Evolutionary conservation across 2,329 filamentous ascomycete species (phyloP), one percentile per base, ranked within the genome.

Genomic region (Trichoderma semiorbis): DNA sequence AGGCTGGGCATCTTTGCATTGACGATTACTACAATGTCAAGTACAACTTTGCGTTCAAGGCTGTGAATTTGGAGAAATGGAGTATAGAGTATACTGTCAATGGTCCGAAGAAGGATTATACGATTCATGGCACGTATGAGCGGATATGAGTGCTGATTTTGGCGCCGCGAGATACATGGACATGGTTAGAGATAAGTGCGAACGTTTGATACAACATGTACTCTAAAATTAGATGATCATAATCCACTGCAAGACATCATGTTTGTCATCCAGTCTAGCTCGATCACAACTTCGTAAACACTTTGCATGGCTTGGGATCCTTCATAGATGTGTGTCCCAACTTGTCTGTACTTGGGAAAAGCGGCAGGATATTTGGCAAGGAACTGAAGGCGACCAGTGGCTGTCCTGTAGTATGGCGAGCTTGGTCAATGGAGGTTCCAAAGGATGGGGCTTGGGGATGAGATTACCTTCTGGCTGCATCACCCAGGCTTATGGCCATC

Each of bases 91-190:
- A 93, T 75, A 85, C 84, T 1, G 92, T 94, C 2, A 88, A 86
- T 30, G 92, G 92, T 0, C 92, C 92, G 2, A 89, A 89, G 78
- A 94, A 94, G 81, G 90, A 94, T 77, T 94, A 94, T 77, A 87
- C 82, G 0, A 89, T 91, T 68, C 79, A 81, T 10, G 88, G 87
- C 2, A 79, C 78, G 1, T 91, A 90, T 77, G 84, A 75, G 57
- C 80, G 87, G 69, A 68, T 68, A 21, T 71, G 43, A 70, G 21
- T 7, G 39, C 7, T 26, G 0, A 24, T 53, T 60, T 21, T 36
- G 28, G 30, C 26, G 26, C 6, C 6, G 12, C 36, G 16, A 11
- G 10, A 11, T 36, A 28, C 32, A 50, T 14, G 43, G 28, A 61
- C 6, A 8, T 60, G 26, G 2, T 3, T 47, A 7, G 18, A 68